Evolutionary conservation across 108 stramenopile genomes (phyloP), one percentile per base, ranked within the genome.

Genomic region (Schizochytrium sp.): DNA sequence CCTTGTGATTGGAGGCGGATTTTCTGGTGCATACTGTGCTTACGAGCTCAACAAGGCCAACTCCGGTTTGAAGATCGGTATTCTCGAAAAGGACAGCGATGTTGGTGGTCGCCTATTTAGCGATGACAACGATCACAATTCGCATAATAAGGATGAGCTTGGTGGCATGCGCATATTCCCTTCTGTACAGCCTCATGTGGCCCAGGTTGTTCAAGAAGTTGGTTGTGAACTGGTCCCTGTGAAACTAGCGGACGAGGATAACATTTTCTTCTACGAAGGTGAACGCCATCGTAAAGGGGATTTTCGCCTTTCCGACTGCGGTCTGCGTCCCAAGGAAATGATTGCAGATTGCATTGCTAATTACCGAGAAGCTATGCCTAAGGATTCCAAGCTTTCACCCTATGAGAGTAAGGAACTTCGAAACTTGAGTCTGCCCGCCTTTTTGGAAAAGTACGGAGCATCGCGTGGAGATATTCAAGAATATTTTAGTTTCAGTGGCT

Each of bases 131-230:
- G 76, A 83, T 1, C 3, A 83, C 53, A 83, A 83, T 40, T n/a
- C 76, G 15, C 38, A 49, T 53, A 83, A 83, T 2, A 83, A 38
- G 76, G 76, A 83, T 40, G 76, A 83, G 76, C 76, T 83, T 5
- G 76, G 76, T 5, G 76, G 76, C 13, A 83, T 83, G 76, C 76
- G 76, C 13, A 83, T 83, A 47, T 83, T 83, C 76, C 76, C 76
- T 5, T 83, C 76, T 1, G 53, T 55, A 8, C 76, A 83, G 53
- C 47, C 47, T 5, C 47, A 40, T 50, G 15, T 83, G 8, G 76
- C 76, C 0, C 50, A 83, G 10, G 28, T 83, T 13, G 50, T 83
- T 2, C 10, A 47, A 8, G 76, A 83, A 28, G 15, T 83, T 7
- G 76, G 76, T 10, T 83, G 47, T 38, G 50, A 83, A 8, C 76